phyloP scores from a whole-genome alignment of 2,329 filamentous ascomycete genomes.

The Ceratocystis destructans region DNA sequence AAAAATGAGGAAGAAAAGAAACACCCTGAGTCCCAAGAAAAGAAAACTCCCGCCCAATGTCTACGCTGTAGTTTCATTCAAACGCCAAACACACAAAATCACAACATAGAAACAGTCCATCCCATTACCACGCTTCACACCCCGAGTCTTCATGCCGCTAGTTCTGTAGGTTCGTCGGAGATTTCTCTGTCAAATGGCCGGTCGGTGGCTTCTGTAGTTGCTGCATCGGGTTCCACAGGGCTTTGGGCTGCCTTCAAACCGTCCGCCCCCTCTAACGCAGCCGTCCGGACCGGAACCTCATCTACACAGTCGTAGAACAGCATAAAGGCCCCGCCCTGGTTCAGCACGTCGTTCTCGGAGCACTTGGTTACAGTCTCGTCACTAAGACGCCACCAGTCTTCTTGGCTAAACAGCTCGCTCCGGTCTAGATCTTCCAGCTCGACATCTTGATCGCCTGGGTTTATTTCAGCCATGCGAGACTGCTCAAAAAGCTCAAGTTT shows the following conservation, averaged over 20 bases:
- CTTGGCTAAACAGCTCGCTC: constrained; percentile 17
- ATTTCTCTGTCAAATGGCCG: neutral
- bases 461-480: constrained; percentile 18
- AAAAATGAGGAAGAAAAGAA: constrained; percentile 8
- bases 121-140: neutral
- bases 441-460: constrained; percentile 15
- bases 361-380: constrained; percentile 72
- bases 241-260: neutral
- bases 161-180: neutral
- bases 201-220: neutral
- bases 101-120: neutral
- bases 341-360: constrained; percentile 57
- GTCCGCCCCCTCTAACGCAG: constrained; percentile 21
- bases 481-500: constrained; percentile 4
- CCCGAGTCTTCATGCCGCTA: neutral
- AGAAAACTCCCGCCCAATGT: neutral
- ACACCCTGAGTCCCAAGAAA: neutral
- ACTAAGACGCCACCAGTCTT: constrained; percentile 73
- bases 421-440: constrained; percentile 18
- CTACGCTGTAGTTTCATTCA: neutral
- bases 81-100: constrained; percentile 5
- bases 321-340: constrained; percentile 83
- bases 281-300: constrained; percentile 33
- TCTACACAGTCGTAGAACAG: constrained; percentile 79
- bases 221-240: neutral